These are phyloP conservation scores for Ramaria sp. DNA, from an alignment of 768 basidiomycete species.

Conservation along the genomic window DNA sequence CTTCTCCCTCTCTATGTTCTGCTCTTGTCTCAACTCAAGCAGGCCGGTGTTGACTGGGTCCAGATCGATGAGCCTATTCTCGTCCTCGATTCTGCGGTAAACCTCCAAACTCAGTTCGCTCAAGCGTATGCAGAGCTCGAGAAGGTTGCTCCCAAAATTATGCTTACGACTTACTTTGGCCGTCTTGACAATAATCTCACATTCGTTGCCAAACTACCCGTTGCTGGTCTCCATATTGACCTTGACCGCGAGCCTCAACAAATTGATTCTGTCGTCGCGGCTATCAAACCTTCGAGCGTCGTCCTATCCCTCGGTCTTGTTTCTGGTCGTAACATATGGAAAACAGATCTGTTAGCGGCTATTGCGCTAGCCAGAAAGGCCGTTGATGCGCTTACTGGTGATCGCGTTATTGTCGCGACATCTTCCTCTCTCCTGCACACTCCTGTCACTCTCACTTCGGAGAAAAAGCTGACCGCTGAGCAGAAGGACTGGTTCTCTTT, in stretches of 20 bases:
- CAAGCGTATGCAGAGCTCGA: slow-evolving; percentile 73
- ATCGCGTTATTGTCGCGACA: slow-evolving; percentile 87
- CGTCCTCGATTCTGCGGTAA: slow-evolving; percentile 75
- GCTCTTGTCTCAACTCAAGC: slow-evolving; percentile 82
- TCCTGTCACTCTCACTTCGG: slow-evolving; percentile 88
- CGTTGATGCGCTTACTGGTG: slow-evolving; percentile 67
- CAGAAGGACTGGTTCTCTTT: slow-evolving; percentile 99
- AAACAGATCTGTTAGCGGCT: slow-evolving; percentile 81
- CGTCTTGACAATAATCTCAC: slow-evolving; percentile 88
- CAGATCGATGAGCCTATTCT: slow-evolving; percentile 97
- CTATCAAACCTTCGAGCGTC: slow-evolving; percentile 73
- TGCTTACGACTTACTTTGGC: slow-evolving; percentile 93
- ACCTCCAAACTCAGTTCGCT: slow-evolving; percentile 69
- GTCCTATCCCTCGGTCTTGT: slow-evolving; percentile 89
- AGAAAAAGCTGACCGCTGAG: slow-evolving; percentile 79
- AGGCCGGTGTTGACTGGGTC: slow-evolving; percentile 87
- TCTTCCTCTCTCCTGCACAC: slow-evolving; percentile 98
- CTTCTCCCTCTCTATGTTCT: slow-evolving; percentile 88
- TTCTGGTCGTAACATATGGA: slow-evolving; percentile 99
- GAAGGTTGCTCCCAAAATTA: slow-evolving; percentile 79
- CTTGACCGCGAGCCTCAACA: slow-evolving; percentile 89
- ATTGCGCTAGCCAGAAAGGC: slow-evolving; percentile 79
- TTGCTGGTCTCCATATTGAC: slow-evolving; percentile 93
- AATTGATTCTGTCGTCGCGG: slow-evolving; percentile 69
- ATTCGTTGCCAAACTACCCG: slow-evolving; percentile 83